These are phyloP conservation scores for Aphanomyces invadans DNA, from an alignment of 352 stramenopile genomes.

Conservation along the genomic window DNA sequence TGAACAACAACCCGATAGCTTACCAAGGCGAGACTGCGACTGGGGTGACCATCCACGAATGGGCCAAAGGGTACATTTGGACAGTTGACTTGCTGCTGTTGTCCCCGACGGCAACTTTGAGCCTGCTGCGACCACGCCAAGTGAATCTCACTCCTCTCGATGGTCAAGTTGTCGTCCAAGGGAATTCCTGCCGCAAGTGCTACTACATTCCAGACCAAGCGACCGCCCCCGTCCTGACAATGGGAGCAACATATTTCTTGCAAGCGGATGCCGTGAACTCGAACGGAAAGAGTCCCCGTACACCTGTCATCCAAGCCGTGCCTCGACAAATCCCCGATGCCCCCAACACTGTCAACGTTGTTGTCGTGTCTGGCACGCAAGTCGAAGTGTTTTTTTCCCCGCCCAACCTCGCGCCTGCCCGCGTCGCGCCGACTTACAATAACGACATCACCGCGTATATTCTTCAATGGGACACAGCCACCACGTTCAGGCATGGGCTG, in stretches of 20 bases:
- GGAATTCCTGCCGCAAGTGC: constrained; percentile 40
- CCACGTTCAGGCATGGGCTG: constrained; percentile 58
- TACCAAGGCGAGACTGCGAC: constrained; percentile 40
- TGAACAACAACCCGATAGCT: constrained; percentile 46
- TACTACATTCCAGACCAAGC: constrained; percentile 30
- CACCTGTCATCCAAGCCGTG: constrained; percentile 33
- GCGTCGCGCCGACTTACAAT: constrained; percentile 59
- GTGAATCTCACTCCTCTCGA: neutral
- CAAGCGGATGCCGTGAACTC: constrained; percentile 67
- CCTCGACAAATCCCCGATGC: constrained; percentile 81
- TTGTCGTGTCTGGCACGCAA: constrained; percentile 81
- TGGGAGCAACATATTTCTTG: constrained; percentile 71
- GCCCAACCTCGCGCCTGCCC: constrained; percentile 43
- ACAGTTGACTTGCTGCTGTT: constrained; percentile 48
- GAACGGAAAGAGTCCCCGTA: constrained; percentile 53
- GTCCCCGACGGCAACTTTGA: neutral
- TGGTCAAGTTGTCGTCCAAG: neutral
- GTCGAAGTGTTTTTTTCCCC: constrained; percentile 87
- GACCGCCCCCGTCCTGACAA: constrained; percentile 27
- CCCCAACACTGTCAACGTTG: constrained; percentile 80
- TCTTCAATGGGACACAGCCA: constrained; percentile 78
- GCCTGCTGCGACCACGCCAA: constrained; percentile 1
- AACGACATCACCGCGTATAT: constrained; percentile 84
- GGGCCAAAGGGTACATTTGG: constrained; percentile 66
- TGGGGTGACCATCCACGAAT: constrained; percentile 48